Evolutionary conservation across 1,284 basidiomycete genomes (phyloP), one percentile per base, ranked within the genome.

Genomic region (Fomitopsis pinicola): DNA sequence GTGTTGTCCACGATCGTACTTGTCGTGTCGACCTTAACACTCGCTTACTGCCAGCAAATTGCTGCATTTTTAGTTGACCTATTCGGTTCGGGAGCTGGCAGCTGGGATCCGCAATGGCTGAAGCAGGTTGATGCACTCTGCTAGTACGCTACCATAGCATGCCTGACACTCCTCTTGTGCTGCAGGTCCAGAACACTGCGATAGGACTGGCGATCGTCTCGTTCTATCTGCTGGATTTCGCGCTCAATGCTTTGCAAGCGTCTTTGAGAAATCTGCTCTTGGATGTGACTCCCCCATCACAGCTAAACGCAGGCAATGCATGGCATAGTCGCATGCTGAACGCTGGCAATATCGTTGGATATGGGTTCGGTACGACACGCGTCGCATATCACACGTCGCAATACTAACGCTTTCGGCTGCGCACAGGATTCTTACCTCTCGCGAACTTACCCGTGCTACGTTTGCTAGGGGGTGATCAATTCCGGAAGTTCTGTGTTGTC

Each of bases 301-400:
- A 98, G 74, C 84, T 98, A 40, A 95, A 90, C 65, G 82, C 88
- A 15, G 95, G 92, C 6, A 99, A 98, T 76, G 97, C 97, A n/a
- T 99, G 97, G 96, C 95, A 98, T 68, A 94, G 95, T 17, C 82
- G 94, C 61, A 96, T 97, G 91, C 90, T 88, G 54, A 94, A 97
- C 72, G 87, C 94, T n/a, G 95, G 94, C 28, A 97, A 95, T 71
- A 96, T 97, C 59, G 76, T 96, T 66, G 95, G 96, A 1, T 97
- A 89, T 75, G 92, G 91, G 1, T 90, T 95, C 69, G 94, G 92
- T 89, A 71, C 63, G 82, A 17, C 38, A 72, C 19, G 22, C 48
- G 48, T 14, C 19, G n/a, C 10, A 14, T 17, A 36, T 57, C 17
- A 38, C 55, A n/a, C 38, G 19, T 26, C 15, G 12, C 3, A 40